A percentile compares a stretch with the other conserved stretches of the same genome.
Evolutionary conservation across 352 stramenopile genomes (phyloP).

Genomic region (Salisapilia sapeloensis): DNA sequence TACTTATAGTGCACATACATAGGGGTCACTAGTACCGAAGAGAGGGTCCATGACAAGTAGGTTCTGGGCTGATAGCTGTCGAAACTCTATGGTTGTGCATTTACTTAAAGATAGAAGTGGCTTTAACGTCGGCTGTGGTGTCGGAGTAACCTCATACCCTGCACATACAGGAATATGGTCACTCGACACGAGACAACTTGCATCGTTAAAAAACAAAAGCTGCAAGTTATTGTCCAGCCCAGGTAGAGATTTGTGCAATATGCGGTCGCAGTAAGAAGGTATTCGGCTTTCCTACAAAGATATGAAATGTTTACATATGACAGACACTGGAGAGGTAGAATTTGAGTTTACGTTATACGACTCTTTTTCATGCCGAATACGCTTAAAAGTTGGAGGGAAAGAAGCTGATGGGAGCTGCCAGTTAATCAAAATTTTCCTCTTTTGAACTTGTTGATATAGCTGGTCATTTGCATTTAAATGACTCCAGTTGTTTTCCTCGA

Average conservation of each 20-base stretch:
- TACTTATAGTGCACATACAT: constrained; percentile 13
- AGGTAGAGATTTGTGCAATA: constrained; percentile 68
- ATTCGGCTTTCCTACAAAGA: constrained; percentile 35
- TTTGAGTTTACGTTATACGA: constrained; percentile 20
- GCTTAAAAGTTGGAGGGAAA: constrained; percentile 78
- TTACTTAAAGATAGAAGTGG: constrained; percentile 5
- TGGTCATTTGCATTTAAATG: constrained; percentile 62
- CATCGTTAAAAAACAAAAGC: constrained; percentile 31
- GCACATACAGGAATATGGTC: constrained; percentile 73
- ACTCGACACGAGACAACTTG: constrained; percentile 50
- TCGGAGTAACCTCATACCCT: constrained; percentile 26
- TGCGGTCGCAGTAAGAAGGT: constrained; percentile 71
- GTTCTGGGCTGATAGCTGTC: constrained; percentile 28
- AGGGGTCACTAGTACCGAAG: constrained; percentile 61
- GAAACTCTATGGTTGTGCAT: constrained; percentile 38
- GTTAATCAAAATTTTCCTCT: constrained; percentile 26
- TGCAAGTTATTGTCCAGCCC: constrained; percentile 31
- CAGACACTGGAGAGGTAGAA: not conserved
- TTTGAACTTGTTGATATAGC: constrained; percentile 42
- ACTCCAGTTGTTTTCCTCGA: constrained; percentile 43
- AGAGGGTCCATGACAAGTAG: constrained; percentile 64
- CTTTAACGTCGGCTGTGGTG: constrained; percentile 9
- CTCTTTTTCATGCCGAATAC: constrained; percentile 21
- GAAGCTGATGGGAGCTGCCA: constrained; percentile 44
- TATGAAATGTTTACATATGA: not conserved